Conservation (phyloP, 768 basidiomycete species). For the Boletus eberwhitei region DNA sequence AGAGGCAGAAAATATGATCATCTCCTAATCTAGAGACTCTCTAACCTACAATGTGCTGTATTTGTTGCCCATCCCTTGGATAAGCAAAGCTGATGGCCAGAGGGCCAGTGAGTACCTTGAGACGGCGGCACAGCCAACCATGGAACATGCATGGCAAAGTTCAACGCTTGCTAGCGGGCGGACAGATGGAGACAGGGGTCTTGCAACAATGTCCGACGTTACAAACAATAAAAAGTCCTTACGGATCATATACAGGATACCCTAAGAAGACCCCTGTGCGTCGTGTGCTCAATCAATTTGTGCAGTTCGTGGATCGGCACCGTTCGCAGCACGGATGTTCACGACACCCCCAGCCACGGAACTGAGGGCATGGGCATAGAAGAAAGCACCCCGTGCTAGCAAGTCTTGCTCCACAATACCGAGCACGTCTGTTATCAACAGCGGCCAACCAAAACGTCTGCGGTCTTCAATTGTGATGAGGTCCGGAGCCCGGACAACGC, state of each 20-base stretch:
- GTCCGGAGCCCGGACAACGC: conserved; percentile 39
- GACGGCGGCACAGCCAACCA: too few relatives aligned
- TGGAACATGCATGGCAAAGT: too few relatives aligned
- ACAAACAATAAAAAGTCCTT: neutral
- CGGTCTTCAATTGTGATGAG: conserved; percentile 42
- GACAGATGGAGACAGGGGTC: neutral
- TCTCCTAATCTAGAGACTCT: too few relatives aligned
- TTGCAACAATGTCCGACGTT: neutral
- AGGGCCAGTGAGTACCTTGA: too few relatives aligned
- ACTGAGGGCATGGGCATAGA: conserved; percentile 43
- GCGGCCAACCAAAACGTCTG: conserved; percentile 40
- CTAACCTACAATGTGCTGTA: too few relatives aligned
- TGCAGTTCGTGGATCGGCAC: conserved; percentile 38
- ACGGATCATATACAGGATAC: neutral
- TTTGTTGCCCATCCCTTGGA: too few relatives aligned
- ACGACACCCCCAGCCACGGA: conserved; percentile 41
- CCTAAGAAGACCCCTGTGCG: neutral
- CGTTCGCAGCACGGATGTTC: conserved; percentile 40
- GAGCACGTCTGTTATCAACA: conserved; percentile 42
- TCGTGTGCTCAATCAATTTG: conserved; percentile 30
- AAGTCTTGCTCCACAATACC: conserved; percentile 44
- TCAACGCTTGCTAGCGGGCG: too few relatives aligned
- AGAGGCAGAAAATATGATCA: too few relatives aligned
- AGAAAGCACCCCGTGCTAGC: conserved; percentile 35
- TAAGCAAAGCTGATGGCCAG: too few relatives aligned